Conservation (phyloP, 768 basidiomycete species). For the Panaeolus cyanescens region DNA sequence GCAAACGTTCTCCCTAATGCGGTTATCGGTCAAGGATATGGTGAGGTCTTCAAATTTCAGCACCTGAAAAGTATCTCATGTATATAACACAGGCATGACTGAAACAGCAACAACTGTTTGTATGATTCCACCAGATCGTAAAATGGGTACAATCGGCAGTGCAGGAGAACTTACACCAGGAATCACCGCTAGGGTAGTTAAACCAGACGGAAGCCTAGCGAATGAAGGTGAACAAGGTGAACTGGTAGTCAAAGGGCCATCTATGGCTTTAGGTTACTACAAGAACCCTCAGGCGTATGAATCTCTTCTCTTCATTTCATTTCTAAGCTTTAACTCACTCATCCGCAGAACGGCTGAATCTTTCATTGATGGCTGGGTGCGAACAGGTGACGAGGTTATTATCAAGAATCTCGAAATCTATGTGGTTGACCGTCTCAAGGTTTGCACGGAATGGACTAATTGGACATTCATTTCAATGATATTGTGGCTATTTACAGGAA, state of each 20-base stretch:
- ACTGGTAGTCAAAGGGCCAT: slow-evolving; percentile 59
- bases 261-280: slow-evolving; percentile 59
- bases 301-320: slow-evolving; percentile 7
- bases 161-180: slow-evolving; percentile 64
- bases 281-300: slow-evolving; percentile 62
- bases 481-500: slow-evolving; percentile 42
- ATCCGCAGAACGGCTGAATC: slow-evolving; percentile 58
- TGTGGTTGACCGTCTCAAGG: slow-evolving; percentile 76
- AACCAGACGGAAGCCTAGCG: slow-evolving; percentile 57
- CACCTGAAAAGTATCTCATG: too few species aligned
- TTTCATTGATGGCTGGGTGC: slow-evolving; percentile 66
- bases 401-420: slow-evolving; percentile 64
- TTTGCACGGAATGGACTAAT: too few species aligned
- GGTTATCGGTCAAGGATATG: slow-evolving; percentile 67
- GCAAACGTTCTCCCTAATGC: slow-evolving; percentile 56
- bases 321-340: slow-evolving; percentile 1
- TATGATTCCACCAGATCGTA: slow-evolving; percentile 43
- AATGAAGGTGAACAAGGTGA: slow-evolving; percentile 63
- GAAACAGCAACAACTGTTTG: slow-evolving; percentile 60
- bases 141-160: slow-evolving; percentile 52
- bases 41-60: slow-evolving; percentile 25
- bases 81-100: slow-evolving; percentile 63
- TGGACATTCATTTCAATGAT: too few species aligned
- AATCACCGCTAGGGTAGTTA: slow-evolving; percentile 54
- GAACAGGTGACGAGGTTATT: slow-evolving; percentile 74